Evolutionary conservation across 2,329 filamentous ascomycete genomes (phyloP).

Genomic region (Rhexocercosporidium sp.): DNA sequence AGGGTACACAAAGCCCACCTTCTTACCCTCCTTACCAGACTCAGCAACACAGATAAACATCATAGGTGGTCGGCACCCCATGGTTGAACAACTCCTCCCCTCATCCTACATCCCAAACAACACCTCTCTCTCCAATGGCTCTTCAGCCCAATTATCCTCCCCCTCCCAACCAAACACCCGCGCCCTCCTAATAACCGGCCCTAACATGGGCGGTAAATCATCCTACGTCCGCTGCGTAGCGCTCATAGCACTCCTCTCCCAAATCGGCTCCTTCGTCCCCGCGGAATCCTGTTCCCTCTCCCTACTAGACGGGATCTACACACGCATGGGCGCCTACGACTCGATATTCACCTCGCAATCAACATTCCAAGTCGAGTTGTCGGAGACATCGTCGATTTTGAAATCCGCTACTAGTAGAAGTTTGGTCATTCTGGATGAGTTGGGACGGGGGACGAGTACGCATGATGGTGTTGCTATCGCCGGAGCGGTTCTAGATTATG

Average conservation of each 20-base stretch:
- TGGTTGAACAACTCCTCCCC: constrained; percentile 89
- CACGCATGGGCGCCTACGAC: constrained; percentile 92
- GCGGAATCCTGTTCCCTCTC: constrained; percentile 76
- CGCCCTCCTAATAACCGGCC: constrained; percentile 78
- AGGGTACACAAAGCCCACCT: constrained; percentile 81
- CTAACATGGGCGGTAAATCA: constrained; percentile 99
- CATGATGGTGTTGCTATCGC: constrained; percentile 97
- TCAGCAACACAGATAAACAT: constrained; percentile 63
- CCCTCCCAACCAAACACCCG: constrained; percentile 61
- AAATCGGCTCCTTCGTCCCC: constrained; percentile 93
- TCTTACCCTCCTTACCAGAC: constrained; percentile 59
- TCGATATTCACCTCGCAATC: constrained; percentile 94
- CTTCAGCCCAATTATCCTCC: constrained; percentile 47
- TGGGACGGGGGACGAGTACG: constrained; percentile 91
- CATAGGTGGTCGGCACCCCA: constrained; percentile 82
- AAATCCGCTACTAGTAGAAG: constrained; percentile 84
- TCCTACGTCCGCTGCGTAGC: constrained; percentile 93
- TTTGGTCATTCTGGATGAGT: constrained; percentile 91
- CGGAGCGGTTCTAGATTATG: constrained; percentile 84
- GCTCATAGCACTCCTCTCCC: constrained; percentile 89
- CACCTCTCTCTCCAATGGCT: constrained; percentile 66
- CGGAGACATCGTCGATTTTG: constrained; percentile 88
- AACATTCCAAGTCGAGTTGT: constrained; percentile 98
- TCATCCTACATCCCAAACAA: constrained; percentile 91
- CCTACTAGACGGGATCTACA: constrained; percentile 89